Base-by-base conservation (phyloP, 768 basidiomycete genomes). In the Tremella yokohamensis region DNA sequence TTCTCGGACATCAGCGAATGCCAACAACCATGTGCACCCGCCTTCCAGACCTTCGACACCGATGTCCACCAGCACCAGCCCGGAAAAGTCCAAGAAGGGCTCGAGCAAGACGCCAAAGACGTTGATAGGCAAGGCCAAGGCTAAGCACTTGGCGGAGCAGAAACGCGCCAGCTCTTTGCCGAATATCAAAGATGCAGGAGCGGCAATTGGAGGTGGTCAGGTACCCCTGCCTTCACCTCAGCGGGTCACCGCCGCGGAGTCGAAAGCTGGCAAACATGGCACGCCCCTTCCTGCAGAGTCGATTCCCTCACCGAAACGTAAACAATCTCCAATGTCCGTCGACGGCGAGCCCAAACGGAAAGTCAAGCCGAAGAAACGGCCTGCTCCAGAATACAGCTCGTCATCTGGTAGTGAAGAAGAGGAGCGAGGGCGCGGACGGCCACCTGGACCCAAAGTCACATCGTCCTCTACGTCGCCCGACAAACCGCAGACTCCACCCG, bases 61-160 rank as follows among this genome's bases (percentile, higher is more conserved):
- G 19, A 57, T 24, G 2, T 20, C n/a, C 8, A 52, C 54, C 6
- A 34, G 29, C 29, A 62, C 37, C 18, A 29, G 38, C n/a, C n/a
- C n/a, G 49, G 56, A n/a, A 12, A 19, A 18, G 18, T 24, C 49
- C 18, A 51, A 26, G 47, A 12, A 42, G 38, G 49, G 16, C 8
- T 8, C 49, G n/a, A 38, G 15, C 38, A 52, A 39, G 37, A 53
- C 50, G 29, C 34, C 54, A 18, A 58, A 62, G 44, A 56, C 58
- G 24, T 44, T 57, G 22, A 66, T 70, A 7, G 63, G 61, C 2
- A 54, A 59, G 25, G 59, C 65, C 44, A 59, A 52, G 40, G 68
- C 68, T 8, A 70, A 66, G 38, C 64, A 64, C 54, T 44, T 62
- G 22, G 64, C 64, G 11, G 65, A 66, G 42, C 52, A 62, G 18